These are phyloP conservation scores for Fusarium palustre DNA, from an alignment of 2,329 filamentous ascomycete species.

Conservation along the genomic window DNA sequence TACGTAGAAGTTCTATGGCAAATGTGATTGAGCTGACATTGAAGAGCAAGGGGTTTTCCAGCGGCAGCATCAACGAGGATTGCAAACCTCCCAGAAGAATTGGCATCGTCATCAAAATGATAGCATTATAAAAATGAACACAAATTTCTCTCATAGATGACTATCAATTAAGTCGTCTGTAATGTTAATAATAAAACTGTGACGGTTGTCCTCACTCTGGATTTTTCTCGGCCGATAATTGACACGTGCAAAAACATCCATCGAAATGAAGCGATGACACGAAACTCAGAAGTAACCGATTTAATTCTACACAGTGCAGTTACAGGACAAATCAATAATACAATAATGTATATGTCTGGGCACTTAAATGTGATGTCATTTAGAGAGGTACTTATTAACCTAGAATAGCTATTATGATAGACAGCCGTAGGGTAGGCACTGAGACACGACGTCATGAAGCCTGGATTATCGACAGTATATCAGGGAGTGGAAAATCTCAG, in stretches of 20 bases:
- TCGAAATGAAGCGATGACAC: not conserved
- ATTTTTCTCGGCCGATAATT: too few relatives aligned
- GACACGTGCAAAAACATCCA: too few relatives aligned
- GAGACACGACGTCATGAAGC: not conserved
- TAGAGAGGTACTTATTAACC: not conserved
- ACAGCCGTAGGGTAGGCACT: not conserved
- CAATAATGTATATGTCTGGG: not conserved
- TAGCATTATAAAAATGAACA: not conserved
- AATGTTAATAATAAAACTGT: too few relatives aligned
- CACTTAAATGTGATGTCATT: not conserved
- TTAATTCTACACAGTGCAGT: too few relatives aligned
- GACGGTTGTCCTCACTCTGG: too few relatives aligned
- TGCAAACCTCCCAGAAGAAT: too few relatives aligned
- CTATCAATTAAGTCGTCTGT: too few relatives aligned
- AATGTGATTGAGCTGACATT: too few relatives aligned
- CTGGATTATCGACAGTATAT: not conserved
- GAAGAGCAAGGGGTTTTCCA: not conserved
- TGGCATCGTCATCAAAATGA: not conserved
- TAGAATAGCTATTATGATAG: not conserved
- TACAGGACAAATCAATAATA: too few relatives aligned
- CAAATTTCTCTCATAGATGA: accelerated
- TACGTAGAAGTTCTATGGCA: accelerated
- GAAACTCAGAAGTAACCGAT: too few relatives aligned
- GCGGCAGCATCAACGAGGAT: not conserved
- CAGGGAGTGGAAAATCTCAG: not conserved